Conservation (phyloP, 352 stramenopile genomes). For the Pythium diclinum region DNA sequence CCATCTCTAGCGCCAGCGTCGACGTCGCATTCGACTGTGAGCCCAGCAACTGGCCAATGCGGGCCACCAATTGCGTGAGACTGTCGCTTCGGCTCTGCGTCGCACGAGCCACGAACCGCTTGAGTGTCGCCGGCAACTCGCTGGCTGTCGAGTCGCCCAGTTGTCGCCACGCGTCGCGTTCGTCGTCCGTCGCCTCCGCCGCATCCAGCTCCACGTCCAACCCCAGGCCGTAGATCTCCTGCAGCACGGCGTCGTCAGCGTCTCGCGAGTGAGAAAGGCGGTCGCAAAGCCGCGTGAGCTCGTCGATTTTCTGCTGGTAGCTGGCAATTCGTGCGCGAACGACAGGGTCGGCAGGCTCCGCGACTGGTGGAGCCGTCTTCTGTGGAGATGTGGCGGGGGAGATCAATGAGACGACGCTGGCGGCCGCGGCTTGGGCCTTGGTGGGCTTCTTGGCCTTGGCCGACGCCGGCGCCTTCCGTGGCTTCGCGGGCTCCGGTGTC, state of each 20-base stretch:
- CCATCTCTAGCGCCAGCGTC: slow-evolving; percentile 66
- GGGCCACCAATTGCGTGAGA: slow-evolving; percentile 24
- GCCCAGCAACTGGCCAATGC: slow-evolving; percentile 5
- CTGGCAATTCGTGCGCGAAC: slow-evolving; percentile 62
- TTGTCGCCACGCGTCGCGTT: slow-evolving; percentile 16
- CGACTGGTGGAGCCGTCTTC: slow-evolving; percentile 7
- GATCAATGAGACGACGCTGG: background rate
- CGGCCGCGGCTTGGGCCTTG: background rate
- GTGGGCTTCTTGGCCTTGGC: background rate
- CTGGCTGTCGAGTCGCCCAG: slow-evolving; percentile 16
- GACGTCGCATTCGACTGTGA: background rate
- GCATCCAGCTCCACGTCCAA: slow-evolving; percentile 49
- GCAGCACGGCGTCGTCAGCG: slow-evolving; percentile 40
- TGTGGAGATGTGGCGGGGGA: slow-evolving; percentile 15
- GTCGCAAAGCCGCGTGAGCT: slow-evolving; percentile 50
- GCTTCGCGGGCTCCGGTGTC: slow-evolving; percentile 4
- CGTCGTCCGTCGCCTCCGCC: slow-evolving; percentile 16
- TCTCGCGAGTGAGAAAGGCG: slow-evolving; percentile 28
- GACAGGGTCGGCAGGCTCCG: slow-evolving; percentile 42
- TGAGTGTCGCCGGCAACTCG: slow-evolving; percentile 14
- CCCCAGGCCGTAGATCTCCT: slow-evolving; percentile 70
- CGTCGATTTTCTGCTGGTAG: slow-evolving; percentile 76
- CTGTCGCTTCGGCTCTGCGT: slow-evolving; percentile 31
- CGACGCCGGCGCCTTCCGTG: slow-evolving; percentile 6
- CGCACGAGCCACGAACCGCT: slow-evolving; percentile 27